Conservation (phyloP, 2,329 filamentous ascomycete species). For the Torrubiella hemipterigena region DNA sequence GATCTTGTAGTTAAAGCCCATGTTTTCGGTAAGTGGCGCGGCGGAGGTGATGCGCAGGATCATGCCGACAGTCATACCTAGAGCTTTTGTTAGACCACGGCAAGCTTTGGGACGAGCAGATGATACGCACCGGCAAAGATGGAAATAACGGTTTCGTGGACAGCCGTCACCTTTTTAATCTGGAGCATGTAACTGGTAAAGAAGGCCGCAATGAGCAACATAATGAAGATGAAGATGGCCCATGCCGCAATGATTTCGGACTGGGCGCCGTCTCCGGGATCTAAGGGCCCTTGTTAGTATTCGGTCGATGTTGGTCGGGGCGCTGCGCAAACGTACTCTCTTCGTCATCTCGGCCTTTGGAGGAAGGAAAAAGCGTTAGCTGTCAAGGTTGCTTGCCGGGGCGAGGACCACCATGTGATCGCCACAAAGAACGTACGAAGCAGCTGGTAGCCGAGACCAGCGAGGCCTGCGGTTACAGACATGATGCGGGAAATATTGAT, state of each 20-base stretch:
- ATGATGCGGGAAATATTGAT: neutral
- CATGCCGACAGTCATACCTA: slow-evolving; percentile 91
- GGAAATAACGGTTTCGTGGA: slow-evolving; percentile 95
- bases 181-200: slow-evolving; percentile 96
- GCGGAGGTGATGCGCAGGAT: slow-evolving; percentile 72
- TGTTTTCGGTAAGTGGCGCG: slow-evolving; percentile 75
- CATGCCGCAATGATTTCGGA: slow-evolving; percentile 94
- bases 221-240: slow-evolving; percentile 93
- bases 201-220: slow-evolving; percentile 85
- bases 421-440: slow-evolving; percentile 3
- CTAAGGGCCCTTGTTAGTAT: neutral
- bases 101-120: slow-evolving; percentile 4
- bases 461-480: slow-evolving; percentile 1
- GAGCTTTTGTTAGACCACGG: neutral
- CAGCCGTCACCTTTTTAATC: slow-evolving; percentile 90
- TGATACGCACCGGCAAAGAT: slow-evolving; percentile 71
- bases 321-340: slow-evolving; percentile 3
- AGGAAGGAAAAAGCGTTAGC: slow-evolving; percentile 1
- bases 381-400: neutral
- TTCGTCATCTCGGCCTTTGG: slow-evolving; percentile 4
- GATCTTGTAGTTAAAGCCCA: slow-evolving; percentile 97
- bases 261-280: slow-evolving; percentile 60
- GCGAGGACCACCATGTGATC: neutral
- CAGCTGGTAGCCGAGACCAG: slow-evolving; percentile 3
- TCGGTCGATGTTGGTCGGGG: neutral